A percentile compares a stretch with the other conserved stretches of the same genome.
Evolutionary conservation across 495 filamentous ascomycete genomes (phyloP).

Genomic region (Neurospora sp.): DNA sequence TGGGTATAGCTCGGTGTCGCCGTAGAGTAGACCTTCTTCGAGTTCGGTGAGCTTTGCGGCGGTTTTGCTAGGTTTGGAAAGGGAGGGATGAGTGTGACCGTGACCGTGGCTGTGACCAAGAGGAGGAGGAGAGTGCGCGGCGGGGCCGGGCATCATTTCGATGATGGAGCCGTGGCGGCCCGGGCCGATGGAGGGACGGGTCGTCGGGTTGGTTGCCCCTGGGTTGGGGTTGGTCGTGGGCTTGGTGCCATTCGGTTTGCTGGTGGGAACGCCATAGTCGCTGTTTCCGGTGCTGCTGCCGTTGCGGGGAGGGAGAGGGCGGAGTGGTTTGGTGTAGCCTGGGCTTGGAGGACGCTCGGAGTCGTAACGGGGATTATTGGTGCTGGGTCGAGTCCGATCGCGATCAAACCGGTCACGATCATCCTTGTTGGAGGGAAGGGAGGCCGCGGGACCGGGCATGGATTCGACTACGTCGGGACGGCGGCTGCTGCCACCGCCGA

Average conservation of each 20-base stretch:
- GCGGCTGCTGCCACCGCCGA: background rate
- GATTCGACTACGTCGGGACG: background rate
- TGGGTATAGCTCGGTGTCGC: background rate
- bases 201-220: slow-evolving; percentile 10
- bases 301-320: background rate
- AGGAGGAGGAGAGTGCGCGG: background rate
- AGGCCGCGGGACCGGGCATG: slow-evolving; percentile 1
- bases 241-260: no score
- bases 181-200: slow-evolving; percentile 6
- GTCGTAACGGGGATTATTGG: background rate
- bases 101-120: background rate
- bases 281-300: background rate
- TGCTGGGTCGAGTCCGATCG: background rate
- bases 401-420: background rate
- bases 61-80: slow-evolving; percentile 2
- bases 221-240: background rate
- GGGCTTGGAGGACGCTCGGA: background rate
- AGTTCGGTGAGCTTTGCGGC: background rate
- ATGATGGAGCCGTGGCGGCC: slow-evolving; percentile 1
- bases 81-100: background rate
- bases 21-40: background rate
- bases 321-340: background rate
- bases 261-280: background rate
- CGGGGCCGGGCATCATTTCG: slow-evolving; percentile 8
- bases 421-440: background rate